phyloP scores from a whole-genome alignment of 331 rosid genomes.

The Quercus tomentella region DNA sequence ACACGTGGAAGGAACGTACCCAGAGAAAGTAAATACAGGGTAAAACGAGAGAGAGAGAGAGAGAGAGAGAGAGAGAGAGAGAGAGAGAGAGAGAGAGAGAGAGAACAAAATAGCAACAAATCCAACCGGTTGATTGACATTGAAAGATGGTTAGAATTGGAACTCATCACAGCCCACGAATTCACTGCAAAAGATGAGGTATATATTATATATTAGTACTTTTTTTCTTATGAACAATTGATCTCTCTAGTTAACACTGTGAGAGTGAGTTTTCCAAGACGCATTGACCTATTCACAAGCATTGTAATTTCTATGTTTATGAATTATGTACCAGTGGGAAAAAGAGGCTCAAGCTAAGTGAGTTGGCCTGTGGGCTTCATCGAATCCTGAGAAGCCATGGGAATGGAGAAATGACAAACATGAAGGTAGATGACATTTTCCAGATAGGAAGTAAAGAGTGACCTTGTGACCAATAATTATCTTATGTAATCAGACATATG shows the following conservation, averaged over 20 bases:
- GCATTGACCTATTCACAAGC: too few species aligned
- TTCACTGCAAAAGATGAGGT: neutral
- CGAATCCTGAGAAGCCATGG: constrained; percentile 89
- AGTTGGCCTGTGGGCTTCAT: constrained; percentile 72
- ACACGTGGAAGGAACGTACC: too few species aligned
- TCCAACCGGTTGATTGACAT: neutral
- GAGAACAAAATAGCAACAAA: neutral
- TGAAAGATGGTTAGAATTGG: neutral
- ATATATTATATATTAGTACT: neutral
- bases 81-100: neutral
- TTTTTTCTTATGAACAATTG: neutral
- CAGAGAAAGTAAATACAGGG: neutral
- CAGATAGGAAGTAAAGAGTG: neutral
- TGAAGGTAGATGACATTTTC: constrained; percentile 22
- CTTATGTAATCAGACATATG: too few species aligned
- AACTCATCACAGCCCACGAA: neutral
- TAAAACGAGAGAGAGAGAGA: neutral
- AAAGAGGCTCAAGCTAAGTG: constrained; percentile 47
- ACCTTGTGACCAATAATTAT: too few species aligned
- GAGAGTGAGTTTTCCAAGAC: too few species aligned
- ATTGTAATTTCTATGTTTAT: too few species aligned
- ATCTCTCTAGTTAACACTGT: neutral
- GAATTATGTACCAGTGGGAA: constrained; percentile 51
- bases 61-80: too few species aligned
- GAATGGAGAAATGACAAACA: constrained; percentile 71